Evolutionary conservation across 345 rosid genomes (phyloP), one percentile per base, ranked within the genome.

Genomic region (Lepidium sativum): DNA sequence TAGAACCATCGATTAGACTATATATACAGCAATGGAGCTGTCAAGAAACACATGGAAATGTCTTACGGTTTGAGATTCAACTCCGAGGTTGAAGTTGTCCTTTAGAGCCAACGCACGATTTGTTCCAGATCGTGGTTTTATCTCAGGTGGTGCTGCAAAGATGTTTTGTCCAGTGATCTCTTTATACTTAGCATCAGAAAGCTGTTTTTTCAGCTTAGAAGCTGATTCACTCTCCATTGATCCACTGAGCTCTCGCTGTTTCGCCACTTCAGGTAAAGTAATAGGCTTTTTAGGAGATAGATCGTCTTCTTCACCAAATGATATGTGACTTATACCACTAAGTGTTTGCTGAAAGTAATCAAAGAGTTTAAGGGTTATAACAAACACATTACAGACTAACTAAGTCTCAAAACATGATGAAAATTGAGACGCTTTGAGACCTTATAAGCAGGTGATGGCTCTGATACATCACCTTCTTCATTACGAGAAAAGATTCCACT

Each of bases 71-170:
- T 34, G 55, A 50, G 71, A 50, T 32, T 89, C 74, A 53, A 62
- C 92, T 53, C 89, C 91, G 77, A 91, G 69, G 75, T 83, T 78
- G 49, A 88, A 82, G 74, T 80, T 84, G 70, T 89, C 96, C 55
- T 82, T 86, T 27, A 73, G 54, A 8, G 89, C 95, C 80, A 80
- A 73, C 9, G 95, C 82, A 6, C 95, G 86, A n/a, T 64, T 81
- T 27, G 83, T 61, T 39, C 83, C 73, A 4, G 92, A 81, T 47
- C 99, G 82, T 0, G 99, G 95, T 70, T 83, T 72, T 37, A 90
- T 94, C 79, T 94, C 97, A 5, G 95, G 97, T 41, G 97, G 97
- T 18, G 96, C 89, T 1, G 99, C 99, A 71, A 94, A 94, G 71
- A 94, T 94, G 78, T 94, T 87, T 49, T 88, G 86, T 50, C 97